These are phyloP conservation scores for Ascochyta pisi DNA, from an alignment of 2,329 filamentous ascomycete species.

Conservation along the genomic window DNA sequence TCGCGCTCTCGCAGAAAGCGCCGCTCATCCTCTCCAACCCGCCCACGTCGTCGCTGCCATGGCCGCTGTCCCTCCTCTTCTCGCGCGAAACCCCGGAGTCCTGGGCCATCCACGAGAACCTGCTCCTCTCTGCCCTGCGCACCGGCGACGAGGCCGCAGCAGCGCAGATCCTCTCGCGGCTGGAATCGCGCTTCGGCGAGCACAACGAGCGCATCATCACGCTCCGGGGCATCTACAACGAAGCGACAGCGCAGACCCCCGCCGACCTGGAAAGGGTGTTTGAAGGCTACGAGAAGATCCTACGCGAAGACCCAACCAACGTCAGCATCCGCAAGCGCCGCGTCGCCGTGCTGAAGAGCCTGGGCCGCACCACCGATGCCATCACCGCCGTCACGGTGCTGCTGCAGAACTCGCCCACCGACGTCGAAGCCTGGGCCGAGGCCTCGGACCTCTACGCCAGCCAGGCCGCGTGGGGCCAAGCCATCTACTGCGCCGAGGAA, in stretches of 20 bases:
- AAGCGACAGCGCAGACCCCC: slow-evolving; percentile 75
- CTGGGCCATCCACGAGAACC: slow-evolving; percentile 87
- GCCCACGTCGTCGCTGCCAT: slow-evolving; percentile 54
- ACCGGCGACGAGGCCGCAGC: slow-evolving; percentile 84
- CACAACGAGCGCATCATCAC: slow-evolving; percentile 88
- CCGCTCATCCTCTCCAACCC: slow-evolving; percentile 48
- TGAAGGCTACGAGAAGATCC: slow-evolving; percentile 76
- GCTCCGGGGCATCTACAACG: slow-evolving; percentile 80
- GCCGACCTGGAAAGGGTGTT: slow-evolving; percentile 73
- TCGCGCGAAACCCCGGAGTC: slow-evolving; percentile 74
- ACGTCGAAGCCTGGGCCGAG: slow-evolving; percentile 93
- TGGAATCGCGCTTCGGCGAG: slow-evolving; percentile 80
- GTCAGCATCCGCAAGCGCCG: slow-evolving; percentile 85
- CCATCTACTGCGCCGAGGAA: slow-evolving; percentile 88
- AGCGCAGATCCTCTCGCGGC: slow-evolving; percentile 73
- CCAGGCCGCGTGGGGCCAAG: slow-evolving; percentile 80
- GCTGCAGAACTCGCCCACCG: slow-evolving; percentile 83
- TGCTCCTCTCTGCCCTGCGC: slow-evolving; percentile 82
- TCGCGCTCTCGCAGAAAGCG: slow-evolving; percentile 58
- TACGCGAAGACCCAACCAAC: slow-evolving; percentile 78
- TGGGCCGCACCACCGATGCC: slow-evolving; percentile 74
- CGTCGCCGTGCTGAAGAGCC: slow-evolving; percentile 77
- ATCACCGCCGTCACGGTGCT: slow-evolving; percentile 76
- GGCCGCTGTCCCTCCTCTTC: slow-evolving; percentile 60
- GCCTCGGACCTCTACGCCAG: slow-evolving; percentile 84